Evolutionary conservation across 345 rosid genomes (phyloP).

Genomic region (Hypericum androsaemum): DNA sequence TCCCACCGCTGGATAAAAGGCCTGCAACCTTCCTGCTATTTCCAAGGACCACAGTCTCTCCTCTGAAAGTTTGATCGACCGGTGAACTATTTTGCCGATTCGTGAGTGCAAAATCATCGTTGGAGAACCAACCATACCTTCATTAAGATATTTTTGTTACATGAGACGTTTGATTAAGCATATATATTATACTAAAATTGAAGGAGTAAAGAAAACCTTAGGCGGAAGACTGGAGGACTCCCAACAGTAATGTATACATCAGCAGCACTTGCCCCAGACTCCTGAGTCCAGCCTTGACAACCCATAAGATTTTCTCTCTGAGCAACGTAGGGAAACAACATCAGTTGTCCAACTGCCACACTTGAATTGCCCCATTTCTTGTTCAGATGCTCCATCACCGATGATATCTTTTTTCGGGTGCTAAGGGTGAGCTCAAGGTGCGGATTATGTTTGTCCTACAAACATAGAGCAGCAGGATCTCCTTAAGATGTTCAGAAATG

Average conservation of each 20-base stretch:
- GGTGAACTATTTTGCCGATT: constrained; percentile 29
- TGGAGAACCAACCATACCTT: constrained; percentile 96
- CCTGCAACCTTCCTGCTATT: constrained; percentile 28
- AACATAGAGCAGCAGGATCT: constrained; percentile 23
- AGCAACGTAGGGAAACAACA: constrained; percentile 68
- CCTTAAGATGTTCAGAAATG: constrained; percentile 4
- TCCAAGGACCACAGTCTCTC: constrained; percentile 27
- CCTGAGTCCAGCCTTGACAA: constrained; percentile 72
- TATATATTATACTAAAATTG: no score
- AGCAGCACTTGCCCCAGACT: constrained; percentile 56
- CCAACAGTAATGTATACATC: constrained; percentile 68
- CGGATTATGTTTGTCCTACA: constrained; percentile 89
- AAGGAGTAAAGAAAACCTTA: constrained; percentile 48
- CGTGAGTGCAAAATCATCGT: constrained; percentile 27
- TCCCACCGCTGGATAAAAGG: constrained; percentile 21
- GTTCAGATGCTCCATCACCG: constrained; percentile 82
- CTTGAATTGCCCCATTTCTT: constrained; percentile 94
- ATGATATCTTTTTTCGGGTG: constrained; percentile 86
- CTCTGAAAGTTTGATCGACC: constrained; percentile 27
- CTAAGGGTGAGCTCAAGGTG: constrained; percentile 95
- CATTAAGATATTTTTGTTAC: constrained; percentile 11
- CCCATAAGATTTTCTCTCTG: constrained; percentile 49
- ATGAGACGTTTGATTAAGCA: no score
- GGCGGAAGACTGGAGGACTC: constrained; percentile 70
- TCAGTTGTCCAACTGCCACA: constrained; percentile 67